Base-by-base conservation (phyloP, 192 early-diverging fungal genomes). In the Linnemannia schmuckeri region DNA sequence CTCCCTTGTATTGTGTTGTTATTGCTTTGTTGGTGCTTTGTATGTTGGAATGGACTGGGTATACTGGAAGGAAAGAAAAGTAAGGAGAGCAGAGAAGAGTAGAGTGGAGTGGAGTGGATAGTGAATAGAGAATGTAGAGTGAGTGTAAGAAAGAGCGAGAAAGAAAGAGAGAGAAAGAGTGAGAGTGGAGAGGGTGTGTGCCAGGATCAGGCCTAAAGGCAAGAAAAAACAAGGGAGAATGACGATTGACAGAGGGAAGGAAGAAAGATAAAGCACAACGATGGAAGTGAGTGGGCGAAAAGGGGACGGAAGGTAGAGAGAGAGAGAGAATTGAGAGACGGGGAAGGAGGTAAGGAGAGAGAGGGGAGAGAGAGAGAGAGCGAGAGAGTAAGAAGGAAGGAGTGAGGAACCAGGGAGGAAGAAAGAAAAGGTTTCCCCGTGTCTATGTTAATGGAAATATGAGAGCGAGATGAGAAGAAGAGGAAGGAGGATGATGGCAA, bases 61-160 rank as follows among this genome's bases (percentile, higher is more conserved):
- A 57, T 57, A 57, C 24, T 57, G 30, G 61, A 66, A 66, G 27
- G 61, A 24, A 35, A 80, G 22, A 63, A 18, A 57, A 42, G 54
- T 66, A 55, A 72, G 35, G n/a, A 55, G 15, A 17, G 37, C 17
- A 80, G 76, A 66, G 38, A n/a, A n/a, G n/a, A n/a, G 44, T n/a
- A 57, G 33, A 12, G 52, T 44, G 42, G 42, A 22, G 49, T 52
- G 17, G 49, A 52, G 44, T 44, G 42, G 42, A 44, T 44, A 44
- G 42, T 44, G 42, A 44, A 12, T 12, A 12, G 42, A 12, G 42
- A 44, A 8, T 12, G 9, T 37, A 37, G 6, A 46, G 24, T 42
- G 57, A 44, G 41, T 13, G 54, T 27, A 38, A 3, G 57, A 41
- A 38, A 49, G 74, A 49, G 52, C 9, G 52, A 42, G 22, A 22